A percentile compares a stretch with the other conserved stretches of the same genome.
phyloP scores from a whole-genome alignment of 2,329 filamentous ascomycete species.

The Fusarium xyrophilum region DNA sequence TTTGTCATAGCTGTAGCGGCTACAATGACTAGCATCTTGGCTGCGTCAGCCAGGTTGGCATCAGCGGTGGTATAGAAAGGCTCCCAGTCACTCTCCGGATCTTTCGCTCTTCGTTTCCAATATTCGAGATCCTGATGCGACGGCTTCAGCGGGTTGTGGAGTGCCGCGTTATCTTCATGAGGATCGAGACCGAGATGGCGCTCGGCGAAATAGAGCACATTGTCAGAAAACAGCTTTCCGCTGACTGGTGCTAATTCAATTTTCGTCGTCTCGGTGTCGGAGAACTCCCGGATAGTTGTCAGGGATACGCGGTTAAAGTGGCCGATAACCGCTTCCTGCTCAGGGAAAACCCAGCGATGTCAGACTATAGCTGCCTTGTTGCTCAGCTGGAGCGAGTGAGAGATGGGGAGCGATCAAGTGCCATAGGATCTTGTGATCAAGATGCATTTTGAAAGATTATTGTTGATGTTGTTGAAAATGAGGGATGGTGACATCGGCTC shows the following conservation, averaged over 20 bases:
- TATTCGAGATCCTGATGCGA: not conserved
- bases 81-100: rapidly evolving
- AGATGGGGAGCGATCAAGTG: not conserved
- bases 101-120: not conserved
- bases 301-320: not conserved
- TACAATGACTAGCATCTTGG: not conserved
- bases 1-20: not conserved
- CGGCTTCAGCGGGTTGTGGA: not conserved
- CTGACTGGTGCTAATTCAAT: rapidly evolving
- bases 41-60: not conserved
- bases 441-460: not conserved
- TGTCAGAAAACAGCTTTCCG: not conserved
- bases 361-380: no score
- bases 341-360: not conserved
- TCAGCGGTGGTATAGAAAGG: not conserved
- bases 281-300: not conserved
- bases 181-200: not conserved
- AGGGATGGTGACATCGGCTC: no score
- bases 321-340: not conserved
- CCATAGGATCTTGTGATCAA: not conserved
- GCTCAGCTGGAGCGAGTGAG: not conserved
- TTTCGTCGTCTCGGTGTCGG: not conserved
- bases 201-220: not conserved
- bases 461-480: not conserved
- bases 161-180: not conserved